Evolutionary conservation across 257 asterid genomes (phyloP).

Genomic region (Salvia miltiorrhiza): DNA sequence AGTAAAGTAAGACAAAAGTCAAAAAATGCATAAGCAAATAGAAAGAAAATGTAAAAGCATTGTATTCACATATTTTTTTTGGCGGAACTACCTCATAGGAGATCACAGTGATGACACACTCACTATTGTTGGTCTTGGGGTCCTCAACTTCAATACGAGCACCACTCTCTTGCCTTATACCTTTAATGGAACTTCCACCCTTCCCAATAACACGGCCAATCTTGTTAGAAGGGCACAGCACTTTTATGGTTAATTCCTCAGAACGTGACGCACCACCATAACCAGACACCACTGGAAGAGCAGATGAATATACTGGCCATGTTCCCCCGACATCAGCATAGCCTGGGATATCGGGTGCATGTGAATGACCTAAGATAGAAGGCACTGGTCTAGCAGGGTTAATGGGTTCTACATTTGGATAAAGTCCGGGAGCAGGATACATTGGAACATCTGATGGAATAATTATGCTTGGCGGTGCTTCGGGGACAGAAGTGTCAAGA

Average conservation of each 20-base stretch:
- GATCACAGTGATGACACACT: slow-evolving; percentile 67
- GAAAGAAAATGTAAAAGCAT: background rate
- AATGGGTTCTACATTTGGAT: slow-evolving; percentile 56
- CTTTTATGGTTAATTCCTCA: slow-evolving; percentile 66
- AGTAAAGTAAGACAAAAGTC: background rate
- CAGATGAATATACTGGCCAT: slow-evolving; percentile 78
- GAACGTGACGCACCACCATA: slow-evolving; percentile 51
- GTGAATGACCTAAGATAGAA: slow-evolving; percentile 64
- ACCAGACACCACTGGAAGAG: slow-evolving; percentile 79
- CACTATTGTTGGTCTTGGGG: slow-evolving; percentile 58
- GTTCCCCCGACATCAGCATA: slow-evolving; percentile 66
- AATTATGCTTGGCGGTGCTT: slow-evolving; percentile 80
- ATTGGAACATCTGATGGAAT: slow-evolving; percentile 86
- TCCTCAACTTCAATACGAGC: slow-evolving; percentile 89
- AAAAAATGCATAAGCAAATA: background rate
- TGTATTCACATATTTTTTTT: background rate
- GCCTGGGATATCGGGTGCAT: slow-evolving; percentile 55
- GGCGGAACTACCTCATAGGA: slow-evolving; percentile 63
- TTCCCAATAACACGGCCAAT: slow-evolving; percentile 95
- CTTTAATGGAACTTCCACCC: slow-evolving; percentile 76
- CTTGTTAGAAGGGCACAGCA: slow-evolving; percentile 70
- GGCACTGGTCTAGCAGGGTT: slow-evolving; percentile 53
- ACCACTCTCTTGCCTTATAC: slow-evolving; percentile 81
- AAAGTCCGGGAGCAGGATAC: slow-evolving; percentile 73
- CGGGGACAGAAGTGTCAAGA: slow-evolving; percentile 63